Percentiles rank a stretch among this genome's conserved stretches.
These are phyloP conservation scores for Lecanosticta acicola DNA, from an alignment of 2,329 filamentous ascomycete genomes.

Conservation along the genomic window DNA sequence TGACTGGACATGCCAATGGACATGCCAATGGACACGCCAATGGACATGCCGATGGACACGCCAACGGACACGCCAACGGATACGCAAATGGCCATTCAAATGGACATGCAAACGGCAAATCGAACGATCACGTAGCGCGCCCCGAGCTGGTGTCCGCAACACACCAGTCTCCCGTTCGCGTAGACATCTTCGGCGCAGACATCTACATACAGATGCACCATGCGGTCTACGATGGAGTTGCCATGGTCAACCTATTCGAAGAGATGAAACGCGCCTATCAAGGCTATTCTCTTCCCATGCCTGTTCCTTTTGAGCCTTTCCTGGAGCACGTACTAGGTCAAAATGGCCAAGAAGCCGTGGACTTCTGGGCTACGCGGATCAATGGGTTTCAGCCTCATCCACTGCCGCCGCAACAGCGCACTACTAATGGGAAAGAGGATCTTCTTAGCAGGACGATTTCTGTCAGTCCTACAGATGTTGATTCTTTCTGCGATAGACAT, in stretches of 20 bases:
- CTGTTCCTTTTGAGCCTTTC: slow-evolving; percentile 58
- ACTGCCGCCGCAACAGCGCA: slow-evolving; percentile 29
- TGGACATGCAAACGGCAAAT: slow-evolving; percentile 2
- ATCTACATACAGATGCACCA: slow-evolving; percentile 63
- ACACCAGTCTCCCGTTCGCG: slow-evolving; percentile 8
- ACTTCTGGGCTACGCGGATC: slow-evolving; percentile 63
- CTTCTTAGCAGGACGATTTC: slow-evolving; percentile 4
- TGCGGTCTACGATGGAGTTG: slow-evolving; percentile 79
- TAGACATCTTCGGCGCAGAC: slow-evolving; percentile 7
- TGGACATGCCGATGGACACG: slow-evolving; percentile 41
- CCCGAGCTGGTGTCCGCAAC: slow-evolving; percentile 9
- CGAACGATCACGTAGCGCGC: slow-evolving; percentile 1
- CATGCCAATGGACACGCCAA: slow-evolving; percentile 13
- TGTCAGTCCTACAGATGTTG: slow-evolving; percentile 35
- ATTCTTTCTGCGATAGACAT: slow-evolving; percentile 47
- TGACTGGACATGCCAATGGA: not conserved
- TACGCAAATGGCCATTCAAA: slow-evolving; percentile 4
- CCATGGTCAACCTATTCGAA: slow-evolving; percentile 61
- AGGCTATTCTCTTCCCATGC: slow-evolving; percentile 42
- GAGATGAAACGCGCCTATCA: slow-evolving; percentile 61
- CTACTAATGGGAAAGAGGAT: slow-evolving; percentile 1
- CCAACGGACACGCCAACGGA: slow-evolving; percentile 1
- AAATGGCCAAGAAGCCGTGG: slow-evolving; percentile 46
- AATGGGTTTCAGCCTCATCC: slow-evolving; percentile 44
- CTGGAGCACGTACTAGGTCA: slow-evolving; percentile 53